Evolutionary conservation across 805 yeast genomes (phyloP).

Genomic region (Hanseniaspora lachancei): DNA sequence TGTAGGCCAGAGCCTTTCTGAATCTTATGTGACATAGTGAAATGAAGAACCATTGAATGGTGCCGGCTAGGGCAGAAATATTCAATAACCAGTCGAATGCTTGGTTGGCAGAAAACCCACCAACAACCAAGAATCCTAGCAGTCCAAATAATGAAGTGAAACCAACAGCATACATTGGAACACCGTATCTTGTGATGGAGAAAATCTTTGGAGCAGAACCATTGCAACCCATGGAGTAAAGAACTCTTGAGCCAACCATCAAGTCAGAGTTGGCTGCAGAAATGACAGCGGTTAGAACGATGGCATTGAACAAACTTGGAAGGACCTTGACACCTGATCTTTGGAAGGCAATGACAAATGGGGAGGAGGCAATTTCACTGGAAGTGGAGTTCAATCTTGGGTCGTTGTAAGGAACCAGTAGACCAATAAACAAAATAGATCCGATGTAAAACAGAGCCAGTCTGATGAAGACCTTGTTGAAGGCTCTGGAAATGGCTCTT

Average conservation of each 20-base stretch:
- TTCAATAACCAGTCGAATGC: constrained; percentile 64
- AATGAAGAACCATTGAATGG: constrained; percentile 60
- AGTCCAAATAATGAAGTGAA: constrained; percentile 50
- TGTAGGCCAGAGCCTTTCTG: constrained; percentile 47
- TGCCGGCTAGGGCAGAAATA: constrained; percentile 66
- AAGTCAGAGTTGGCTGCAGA: constrained; percentile 74
- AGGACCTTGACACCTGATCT: constrained; percentile 54
- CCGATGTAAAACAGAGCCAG: constrained; percentile 52
- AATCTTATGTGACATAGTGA: constrained; percentile 54
- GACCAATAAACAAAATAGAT: constrained; percentile 55
- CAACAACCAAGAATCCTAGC: constrained; percentile 45
- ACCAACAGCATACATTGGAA: constrained; percentile 46
- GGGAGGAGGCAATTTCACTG: constrained; percentile 41
- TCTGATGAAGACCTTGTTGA: constrained; percentile 54
- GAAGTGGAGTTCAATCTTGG: constrained; percentile 31
- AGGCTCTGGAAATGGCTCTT: constrained; percentile 58
- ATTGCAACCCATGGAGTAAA: constrained; percentile 51
- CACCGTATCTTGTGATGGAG: constrained; percentile 39
- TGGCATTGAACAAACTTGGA: constrained; percentile 62
- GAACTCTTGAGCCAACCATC: constrained; percentile 56
- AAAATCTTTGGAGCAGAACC: constrained; percentile 46
- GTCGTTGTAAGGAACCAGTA: constrained; percentile 58
- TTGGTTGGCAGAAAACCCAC: constrained; percentile 37
- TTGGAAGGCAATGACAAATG: constrained; percentile 58
- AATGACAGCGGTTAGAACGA: constrained; percentile 49